These are phyloP conservation scores for Blastomyces percursus DNA, from an alignment of 2,329 filamentous ascomycete genomes.

Conservation along the genomic window DNA sequence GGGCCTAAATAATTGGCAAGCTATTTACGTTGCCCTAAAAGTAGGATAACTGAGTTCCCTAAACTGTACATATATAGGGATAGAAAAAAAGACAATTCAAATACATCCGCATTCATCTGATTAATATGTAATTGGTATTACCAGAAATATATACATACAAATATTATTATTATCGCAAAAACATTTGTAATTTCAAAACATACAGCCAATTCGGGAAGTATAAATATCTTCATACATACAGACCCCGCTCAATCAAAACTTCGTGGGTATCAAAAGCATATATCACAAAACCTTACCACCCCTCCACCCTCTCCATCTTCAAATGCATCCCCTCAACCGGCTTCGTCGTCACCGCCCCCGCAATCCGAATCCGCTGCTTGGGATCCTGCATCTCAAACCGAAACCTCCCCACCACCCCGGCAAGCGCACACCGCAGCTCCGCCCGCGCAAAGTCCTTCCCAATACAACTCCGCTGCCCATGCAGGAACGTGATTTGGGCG, in stretches of 20 bases:
- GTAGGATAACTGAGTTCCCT: no score
- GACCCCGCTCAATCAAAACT: not conserved
- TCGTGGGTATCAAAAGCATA: not conserved
- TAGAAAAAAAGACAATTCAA: no score
- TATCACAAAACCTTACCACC: slow-evolving; percentile 18
- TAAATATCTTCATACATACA: not conserved
- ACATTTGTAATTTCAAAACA: not conserved
- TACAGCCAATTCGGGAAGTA: not conserved
- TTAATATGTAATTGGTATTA: no score
- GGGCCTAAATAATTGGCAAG: no score
- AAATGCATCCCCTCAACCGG: slow-evolving; percentile 32
- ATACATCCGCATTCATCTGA: no score
- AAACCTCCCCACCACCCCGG: slow-evolving; percentile 29
- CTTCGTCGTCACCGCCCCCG: slow-evolving; percentile 32
- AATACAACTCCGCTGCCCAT: slow-evolving; percentile 29
- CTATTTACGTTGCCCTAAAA: no score
- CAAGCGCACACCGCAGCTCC: slow-evolving; percentile 31
- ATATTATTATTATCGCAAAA: no score
- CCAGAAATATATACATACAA: no score
- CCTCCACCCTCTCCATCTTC: slow-evolving; percentile 24
- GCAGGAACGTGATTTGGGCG: slow-evolving; percentile 31
- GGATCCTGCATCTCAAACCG: slow-evolving; percentile 29
- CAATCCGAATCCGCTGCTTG: slow-evolving; percentile 27
- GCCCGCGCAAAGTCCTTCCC: slow-evolving; percentile 35
- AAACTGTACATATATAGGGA: no score